These are phyloP conservation scores for Nakataea oryzae DNA, from an alignment of 2,329 filamentous ascomycete genomes.

Conservation along the genomic window DNA sequence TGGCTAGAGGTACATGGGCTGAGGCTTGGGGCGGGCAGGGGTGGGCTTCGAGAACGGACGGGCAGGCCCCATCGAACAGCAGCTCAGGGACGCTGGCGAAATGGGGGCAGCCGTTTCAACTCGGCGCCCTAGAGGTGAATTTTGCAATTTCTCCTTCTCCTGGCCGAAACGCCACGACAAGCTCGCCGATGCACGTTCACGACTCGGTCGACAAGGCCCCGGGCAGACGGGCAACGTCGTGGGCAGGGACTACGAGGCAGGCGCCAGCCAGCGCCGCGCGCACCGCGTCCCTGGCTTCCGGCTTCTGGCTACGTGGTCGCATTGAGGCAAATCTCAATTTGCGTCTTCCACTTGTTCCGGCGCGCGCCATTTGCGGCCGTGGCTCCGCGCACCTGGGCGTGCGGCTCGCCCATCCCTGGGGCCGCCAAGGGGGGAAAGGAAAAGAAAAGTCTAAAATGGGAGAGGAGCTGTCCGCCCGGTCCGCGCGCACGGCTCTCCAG, in stretches of 20 bases:
- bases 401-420: too few species aligned
- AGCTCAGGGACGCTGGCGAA: background rate
- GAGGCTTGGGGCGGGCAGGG: background rate
- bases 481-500: background rate
- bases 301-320: background rate
- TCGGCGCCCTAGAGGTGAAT: background rate
- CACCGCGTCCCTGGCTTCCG: too few species aligned
- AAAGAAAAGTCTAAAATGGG: background rate
- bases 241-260: too few species aligned
- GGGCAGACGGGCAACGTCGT: too few species aligned
- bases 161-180: background rate
- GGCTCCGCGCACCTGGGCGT: too few species aligned
- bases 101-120: background rate
- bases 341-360: too few species aligned
- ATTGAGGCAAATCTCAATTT: background rate
- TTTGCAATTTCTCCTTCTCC: background rate
- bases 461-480: background rate
- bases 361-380: background rate
- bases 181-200: background rate
- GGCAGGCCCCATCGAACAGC: background rate
- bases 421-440: too few species aligned
- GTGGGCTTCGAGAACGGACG: background rate
- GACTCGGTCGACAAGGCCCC: background rate
- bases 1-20: background rate
- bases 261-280: too few species aligned